A percentile compares a stretch with the other conserved stretches of the same genome.
Evolutionary conservation across 2,329 filamentous ascomycete genomes (phyloP).

Genomic region (Xylariaceae sp.): DNA sequence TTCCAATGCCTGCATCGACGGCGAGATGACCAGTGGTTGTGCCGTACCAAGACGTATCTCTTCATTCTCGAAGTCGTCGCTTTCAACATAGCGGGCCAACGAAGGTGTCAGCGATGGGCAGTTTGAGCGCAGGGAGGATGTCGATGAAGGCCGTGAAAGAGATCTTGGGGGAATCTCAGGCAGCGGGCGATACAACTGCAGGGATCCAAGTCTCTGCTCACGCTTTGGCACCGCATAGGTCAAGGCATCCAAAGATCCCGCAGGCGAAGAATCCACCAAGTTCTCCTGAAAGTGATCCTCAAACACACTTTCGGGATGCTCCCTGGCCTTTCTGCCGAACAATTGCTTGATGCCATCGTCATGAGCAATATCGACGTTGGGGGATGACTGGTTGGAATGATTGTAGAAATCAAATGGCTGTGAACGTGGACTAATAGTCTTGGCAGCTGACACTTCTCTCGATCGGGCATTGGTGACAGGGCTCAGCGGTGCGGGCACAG

Average conservation of each 20-base stretch:
- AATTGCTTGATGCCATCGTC: neutral
- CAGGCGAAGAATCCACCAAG: slow-evolving; percentile 10
- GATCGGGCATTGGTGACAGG: neutral
- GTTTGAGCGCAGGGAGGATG: slow-evolving; percentile 26
- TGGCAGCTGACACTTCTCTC: neutral
- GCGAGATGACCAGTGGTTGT: slow-evolving; percentile 25
- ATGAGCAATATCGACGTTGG: neutral
- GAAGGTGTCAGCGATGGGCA: slow-evolving; percentile 33
- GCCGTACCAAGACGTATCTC: slow-evolving; percentile 28
- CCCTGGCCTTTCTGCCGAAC: neutral
- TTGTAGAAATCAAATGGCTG: slow-evolving; percentile 15
- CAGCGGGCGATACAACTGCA: slow-evolving; percentile 22
- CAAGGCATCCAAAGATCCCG: neutral
- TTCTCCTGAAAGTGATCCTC: slow-evolving; percentile 18
- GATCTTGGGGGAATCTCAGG: slow-evolving; percentile 25
- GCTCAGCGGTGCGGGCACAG: slow-evolving; percentile 3
- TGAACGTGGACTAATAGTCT: slow-evolving; percentile 1
- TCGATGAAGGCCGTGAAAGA: slow-evolving; percentile 21
- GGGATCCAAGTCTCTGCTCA: slow-evolving; percentile 6
- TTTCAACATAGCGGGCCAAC: slow-evolving; percentile 28
- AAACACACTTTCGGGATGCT: neutral
- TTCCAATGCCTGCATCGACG: slow-evolving; percentile 27
- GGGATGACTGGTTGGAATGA: neutral
- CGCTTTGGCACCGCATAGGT: slow-evolving; percentile 1
- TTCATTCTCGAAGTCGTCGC: slow-evolving; percentile 31